These are phyloP conservation scores for Limtongozyma cylindracea DNA, from an alignment of 805 yeast species.

Conservation along the genomic window DNA sequence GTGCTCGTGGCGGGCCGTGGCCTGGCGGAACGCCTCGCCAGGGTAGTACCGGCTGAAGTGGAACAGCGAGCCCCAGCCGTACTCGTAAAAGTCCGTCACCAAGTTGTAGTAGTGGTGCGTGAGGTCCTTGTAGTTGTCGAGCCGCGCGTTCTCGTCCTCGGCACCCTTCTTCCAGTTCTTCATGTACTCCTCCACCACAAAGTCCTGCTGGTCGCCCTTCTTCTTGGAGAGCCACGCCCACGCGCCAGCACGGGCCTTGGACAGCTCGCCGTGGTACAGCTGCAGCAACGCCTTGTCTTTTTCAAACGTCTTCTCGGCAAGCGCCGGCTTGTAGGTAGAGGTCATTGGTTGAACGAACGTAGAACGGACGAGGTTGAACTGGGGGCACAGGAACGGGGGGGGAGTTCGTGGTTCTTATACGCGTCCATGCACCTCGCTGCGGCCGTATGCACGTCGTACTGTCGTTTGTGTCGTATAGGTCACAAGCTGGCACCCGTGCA, in stretches of 20 bases:
- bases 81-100: conserved; percentile 94
- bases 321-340: no score
- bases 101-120: conserved; percentile 93
- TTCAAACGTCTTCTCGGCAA: conserved; percentile 23
- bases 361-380: no score
- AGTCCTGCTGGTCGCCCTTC: conserved; percentile 37
- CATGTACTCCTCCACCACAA: conserved; percentile 76
- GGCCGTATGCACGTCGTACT: no score
- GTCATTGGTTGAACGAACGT: no score
- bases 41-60: conserved; percentile 85
- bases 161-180: conserved; percentile 91
- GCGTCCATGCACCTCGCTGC: no score
- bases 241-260: conserved; percentile 43
- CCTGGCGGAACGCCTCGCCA: conserved; percentile 87
- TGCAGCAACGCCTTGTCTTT: conserved; percentile 54
- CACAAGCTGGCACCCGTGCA: no score
- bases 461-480: no score
- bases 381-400: no score
- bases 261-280: conserved; percentile 67
- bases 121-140: conserved; percentile 68
- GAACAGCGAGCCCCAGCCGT: conserved; percentile 98
- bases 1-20: conserved; percentile 94
- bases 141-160: conserved; percentile 47
- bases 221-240: conserved; percentile 58
- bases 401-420: no score